phyloP scores from a whole-genome alignment of 2,329 filamentous ascomycete genomes.

The Tolypocladium inflatum region DNA sequence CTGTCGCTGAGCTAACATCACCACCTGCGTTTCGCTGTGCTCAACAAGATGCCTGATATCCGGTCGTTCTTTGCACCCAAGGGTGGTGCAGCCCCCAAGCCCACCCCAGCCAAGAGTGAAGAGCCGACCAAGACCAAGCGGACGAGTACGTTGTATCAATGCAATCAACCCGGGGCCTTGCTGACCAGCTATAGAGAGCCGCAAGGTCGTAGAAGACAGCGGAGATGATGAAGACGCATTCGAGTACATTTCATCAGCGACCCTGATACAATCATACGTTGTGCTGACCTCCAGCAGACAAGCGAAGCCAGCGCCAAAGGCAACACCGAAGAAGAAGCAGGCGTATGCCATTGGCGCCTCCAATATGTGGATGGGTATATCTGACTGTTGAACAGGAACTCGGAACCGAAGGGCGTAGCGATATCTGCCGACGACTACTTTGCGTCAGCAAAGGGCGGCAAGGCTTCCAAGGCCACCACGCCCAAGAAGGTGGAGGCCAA shows the following conservation, averaged over 20 bases:
- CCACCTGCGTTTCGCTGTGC: neutral
- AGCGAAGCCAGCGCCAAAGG: slow-evolving; percentile 45
- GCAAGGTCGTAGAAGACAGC: slow-evolving; percentile 73
- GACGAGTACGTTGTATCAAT: slow-evolving; percentile 26
- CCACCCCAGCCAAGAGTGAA: slow-evolving; percentile 34
- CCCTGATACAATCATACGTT: neutral
- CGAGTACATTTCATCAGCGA: neutral
- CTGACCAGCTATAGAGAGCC: slow-evolving; percentile 31
- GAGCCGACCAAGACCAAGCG: slow-evolving; percentile 34
- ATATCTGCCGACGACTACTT: slow-evolving; percentile 52
- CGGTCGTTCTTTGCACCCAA: slow-evolving; percentile 83
- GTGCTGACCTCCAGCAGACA: slow-evolving; percentile 13
- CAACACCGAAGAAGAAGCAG: slow-evolving; percentile 44
- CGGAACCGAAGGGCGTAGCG: slow-evolving; percentile 36
- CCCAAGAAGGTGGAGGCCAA: slow-evolving; percentile 32
- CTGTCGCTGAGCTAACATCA: neutral
- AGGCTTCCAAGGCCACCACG: slow-evolving; percentile 22
- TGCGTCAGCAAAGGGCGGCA: slow-evolving; percentile 33
- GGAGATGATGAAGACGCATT: slow-evolving; percentile 62
- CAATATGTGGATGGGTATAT: no score
- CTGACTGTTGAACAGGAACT: slow-evolving; percentile 17
- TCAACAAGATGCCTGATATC: slow-evolving; percentile 70
- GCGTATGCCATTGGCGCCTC: slow-evolving; percentile 24
- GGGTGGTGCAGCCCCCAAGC: slow-evolving; percentile 44
- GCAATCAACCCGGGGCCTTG: neutral